Percentiles rank a stretch among this genome's conserved stretches.
phyloP scores from a whole-genome alignment of 2,329 filamentous ascomycete genomes.

The Venturia aucupariae region DNA sequence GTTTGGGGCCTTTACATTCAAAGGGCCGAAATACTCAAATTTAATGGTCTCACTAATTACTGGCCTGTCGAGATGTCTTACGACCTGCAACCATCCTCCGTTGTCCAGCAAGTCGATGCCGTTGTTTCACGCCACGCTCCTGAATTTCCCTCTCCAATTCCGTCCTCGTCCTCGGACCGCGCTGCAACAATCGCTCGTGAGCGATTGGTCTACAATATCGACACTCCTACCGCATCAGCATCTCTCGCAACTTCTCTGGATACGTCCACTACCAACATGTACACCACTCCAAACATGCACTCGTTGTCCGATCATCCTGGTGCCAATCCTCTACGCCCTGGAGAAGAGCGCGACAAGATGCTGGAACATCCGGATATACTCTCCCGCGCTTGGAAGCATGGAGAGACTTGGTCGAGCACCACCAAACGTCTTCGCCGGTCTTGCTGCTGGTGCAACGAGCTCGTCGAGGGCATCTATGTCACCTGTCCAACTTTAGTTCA shows the following conservation, averaged over 20 bases:
- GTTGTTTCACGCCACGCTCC: background rate
- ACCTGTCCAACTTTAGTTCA: background rate
- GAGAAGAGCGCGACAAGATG: background rate
- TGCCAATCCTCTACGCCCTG: background rate
- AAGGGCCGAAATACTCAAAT: conserved; percentile 50
- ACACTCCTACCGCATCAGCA: background rate
- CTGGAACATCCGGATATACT: background rate
- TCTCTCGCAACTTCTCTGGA: background rate
- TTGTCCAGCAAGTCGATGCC: background rate
- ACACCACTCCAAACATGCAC: background rate
- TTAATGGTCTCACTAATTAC: conserved; percentile 36
- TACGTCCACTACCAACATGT: background rate
- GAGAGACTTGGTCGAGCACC: background rate
- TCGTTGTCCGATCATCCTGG: background rate
- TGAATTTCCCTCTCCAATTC: background rate
- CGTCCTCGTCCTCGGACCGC: background rate
- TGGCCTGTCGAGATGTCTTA: conserved; percentile 8
- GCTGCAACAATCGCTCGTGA: background rate
- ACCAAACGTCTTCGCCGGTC: background rate
- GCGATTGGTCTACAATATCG: background rate
- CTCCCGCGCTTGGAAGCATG: background rate
- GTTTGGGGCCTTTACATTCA: conserved; percentile 48
- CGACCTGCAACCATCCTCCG: background rate
- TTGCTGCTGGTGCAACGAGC: conserved; percentile 9
- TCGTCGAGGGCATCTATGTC: conserved; percentile 9